Evolutionary conservation across 352 stramenopile genomes (phyloP).

Genomic region (Thalassiosira exigua): DNA sequence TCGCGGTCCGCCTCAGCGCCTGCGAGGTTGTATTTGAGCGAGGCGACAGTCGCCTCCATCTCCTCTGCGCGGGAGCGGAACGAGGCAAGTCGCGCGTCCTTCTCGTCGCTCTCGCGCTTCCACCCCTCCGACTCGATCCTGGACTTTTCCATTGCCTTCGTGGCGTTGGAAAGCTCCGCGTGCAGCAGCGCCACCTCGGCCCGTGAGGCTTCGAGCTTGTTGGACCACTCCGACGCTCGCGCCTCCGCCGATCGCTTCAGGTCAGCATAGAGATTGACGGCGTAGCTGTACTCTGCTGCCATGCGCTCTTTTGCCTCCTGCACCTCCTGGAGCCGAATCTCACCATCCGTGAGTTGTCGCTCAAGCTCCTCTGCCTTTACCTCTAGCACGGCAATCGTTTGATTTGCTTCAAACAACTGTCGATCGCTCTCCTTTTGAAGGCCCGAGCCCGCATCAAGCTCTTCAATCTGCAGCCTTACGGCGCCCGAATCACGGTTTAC

Average conservation of each 20-base stretch:
- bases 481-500: too few species aligned
- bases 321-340: constrained; percentile 5
- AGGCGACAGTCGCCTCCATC: constrained; percentile 33
- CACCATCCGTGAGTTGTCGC: background rate
- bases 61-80: constrained; percentile 13
- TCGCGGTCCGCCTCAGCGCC: constrained; percentile 18
- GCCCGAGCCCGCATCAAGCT: background rate
- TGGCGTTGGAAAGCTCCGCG: constrained; percentile 10
- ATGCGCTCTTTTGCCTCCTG: constrained; percentile 45
- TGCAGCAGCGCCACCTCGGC: constrained; percentile 12
- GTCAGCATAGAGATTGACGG: constrained; percentile 29
- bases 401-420: constrained; percentile 24
- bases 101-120: constrained; percentile 28
- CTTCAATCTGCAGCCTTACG: too few species aligned
- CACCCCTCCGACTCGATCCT: constrained; percentile 31
- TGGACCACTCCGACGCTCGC: background rate
- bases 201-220: background rate
- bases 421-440: constrained; percentile 19
- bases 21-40: constrained; percentile 1
- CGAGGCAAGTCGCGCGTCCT: constrained; percentile 25
- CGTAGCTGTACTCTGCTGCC: constrained; percentile 47
- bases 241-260: constrained; percentile 22
- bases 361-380: background rate
- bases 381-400: background rate
- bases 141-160: constrained; percentile 13